Base-by-base conservation (phyloP, 257 asterid genomes). In the Hygrophila difformis region DNA sequence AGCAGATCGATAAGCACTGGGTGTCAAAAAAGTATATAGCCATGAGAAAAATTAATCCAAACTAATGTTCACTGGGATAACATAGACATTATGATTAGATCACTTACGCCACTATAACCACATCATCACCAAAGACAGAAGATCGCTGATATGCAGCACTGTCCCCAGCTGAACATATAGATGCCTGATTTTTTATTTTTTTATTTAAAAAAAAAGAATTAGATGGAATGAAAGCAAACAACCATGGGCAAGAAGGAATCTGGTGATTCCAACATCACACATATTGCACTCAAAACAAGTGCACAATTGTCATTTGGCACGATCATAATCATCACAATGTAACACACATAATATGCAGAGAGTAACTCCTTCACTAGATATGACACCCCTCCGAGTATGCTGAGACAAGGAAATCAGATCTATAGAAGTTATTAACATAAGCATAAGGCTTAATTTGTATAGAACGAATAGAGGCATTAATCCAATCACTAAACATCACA, bases 61-160 rank as follows among this genome's bases (percentile, higher is more conserved):
- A 7, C 3, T 24, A 24, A n/a, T n/a, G 3, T 24, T 24, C 29
- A 24, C 29, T 24, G 3, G 3, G 29, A 24, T 24, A 24, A 2
- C 29, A 7, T 24, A 7, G 7, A 24, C 50, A 20, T 9, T 34
- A 47, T 12, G 12, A 13, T 11, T 2, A 60, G 39, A 55, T 35
- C 47, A 71, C 98, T 79, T 82, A 91, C 98, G 94, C 98, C 55
- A 91, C 98, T 16, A 85, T 82, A n/a, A n/a, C n/a, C n/a, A n/a
- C n/a, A n/a, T n/a, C n/a, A n/a, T n/a, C n/a, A n/a, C n/a, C n/a
- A n/a, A 61, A 91, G 26, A 75, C 77, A 44, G 94, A 91, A 41
- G 86, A 70, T 60, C 96, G 69, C 6, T 82, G 93, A 64, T 91
- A 91, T 42, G 98, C 79, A 60, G 98, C 93, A 76, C 93, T 78